Evolutionary conservation across 2,329 filamentous ascomycete genomes (phyloP), one percentile per base, ranked within the genome.

Genomic region (Plenodomus biglobosus): DNA sequence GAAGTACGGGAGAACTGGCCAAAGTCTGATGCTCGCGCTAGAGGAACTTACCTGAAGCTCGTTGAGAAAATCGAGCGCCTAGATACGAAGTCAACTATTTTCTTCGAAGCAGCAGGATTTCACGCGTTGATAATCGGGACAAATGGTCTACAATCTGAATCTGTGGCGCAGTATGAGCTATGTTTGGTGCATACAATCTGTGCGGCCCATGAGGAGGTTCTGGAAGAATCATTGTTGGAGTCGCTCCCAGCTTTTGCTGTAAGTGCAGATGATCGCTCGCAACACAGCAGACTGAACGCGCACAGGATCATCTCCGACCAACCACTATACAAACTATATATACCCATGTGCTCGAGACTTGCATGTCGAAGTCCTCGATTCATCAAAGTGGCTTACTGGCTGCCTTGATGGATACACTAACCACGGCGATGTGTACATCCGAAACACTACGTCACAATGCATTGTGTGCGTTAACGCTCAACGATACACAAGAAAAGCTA

Each of bases 71-170:
- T 66, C 13, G 40, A 64, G 22, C 59, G 56, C 24, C 37, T 44
- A 21, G 58, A 41, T 2, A 58, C 62, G 15, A 51, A 57, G n/a
- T 42, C 53, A 3, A 38, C 46, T 2, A 40, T 71, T 17, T 66
- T 69, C 20, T 53, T 71, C 21, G 62, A 70, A 52, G 68, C 59
- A 13, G 38, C 66, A 19, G 56, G 49, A 40, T 68, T 70, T 38
- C 64, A 67, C 32, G 60, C 61, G 2, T 46, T 62, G 50, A 54
- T 71, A n/a, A 54, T 55, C 10, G 59, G 58, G 16, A 39, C 52
- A 3, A 48, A 46, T 1, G 51, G 46, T 16, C 42, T 70, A 7
- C 54, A 59, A 3, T 24, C 42, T 24, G 45, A 61, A 6, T 39
- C 65, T 16, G 56, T 66, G 16, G 36, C 41, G 10, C 53, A 59